Conservation (phyloP, 257 asterid genomes). For the Avicennia marina region DNA sequence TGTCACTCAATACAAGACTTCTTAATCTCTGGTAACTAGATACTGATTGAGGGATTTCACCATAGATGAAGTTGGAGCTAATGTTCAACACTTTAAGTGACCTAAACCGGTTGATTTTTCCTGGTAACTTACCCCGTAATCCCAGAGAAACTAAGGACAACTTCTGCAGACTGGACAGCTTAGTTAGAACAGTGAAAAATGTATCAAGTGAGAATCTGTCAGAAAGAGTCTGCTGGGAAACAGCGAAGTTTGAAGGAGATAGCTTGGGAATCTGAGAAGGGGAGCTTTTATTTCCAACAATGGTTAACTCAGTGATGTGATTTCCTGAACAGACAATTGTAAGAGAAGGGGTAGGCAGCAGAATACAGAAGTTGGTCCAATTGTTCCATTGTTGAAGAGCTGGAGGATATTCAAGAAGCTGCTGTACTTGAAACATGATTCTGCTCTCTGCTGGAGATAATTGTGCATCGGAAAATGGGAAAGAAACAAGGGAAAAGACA, state of each 20-base stretch:
- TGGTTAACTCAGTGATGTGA: slow-evolving; percentile 65
- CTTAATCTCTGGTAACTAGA: slow-evolving; percentile 45
- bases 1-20: slow-evolving; percentile 55
- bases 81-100: slow-evolving; percentile 66
- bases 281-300: slow-evolving; percentile 67
- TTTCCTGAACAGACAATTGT: slow-evolving; percentile 55
- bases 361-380: slow-evolving; percentile 79
- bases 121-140: slow-evolving; percentile 78
- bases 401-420: slow-evolving; percentile 71
- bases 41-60: slow-evolving; percentile 57
- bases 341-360: slow-evolving; percentile 54
- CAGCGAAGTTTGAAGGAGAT: slow-evolving; percentile 28
- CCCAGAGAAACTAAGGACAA: slow-evolving; percentile 73
- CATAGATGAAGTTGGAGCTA: slow-evolving; percentile 67
- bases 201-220: slow-evolving; percentile 60
- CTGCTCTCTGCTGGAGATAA: slow-evolving; percentile 53
- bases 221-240: slow-evolving; percentile 47
- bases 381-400: slow-evolving; percentile 68
- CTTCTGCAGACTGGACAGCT: slow-evolving; percentile 56
- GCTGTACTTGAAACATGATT: slow-evolving; percentile 57
- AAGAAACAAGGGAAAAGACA: slow-evolving; percentile 16
- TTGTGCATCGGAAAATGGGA: slow-evolving; percentile 43
- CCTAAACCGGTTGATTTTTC: slow-evolving; percentile 54
- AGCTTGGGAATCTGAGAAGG: slow-evolving; percentile 37
- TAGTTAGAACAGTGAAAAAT: slow-evolving; percentile 79